Evolutionary conservation across 2,329 filamentous ascomycete species (phyloP), one percentile per base, ranked within the genome.

Genomic region (Diplocarpon rosae): DNA sequence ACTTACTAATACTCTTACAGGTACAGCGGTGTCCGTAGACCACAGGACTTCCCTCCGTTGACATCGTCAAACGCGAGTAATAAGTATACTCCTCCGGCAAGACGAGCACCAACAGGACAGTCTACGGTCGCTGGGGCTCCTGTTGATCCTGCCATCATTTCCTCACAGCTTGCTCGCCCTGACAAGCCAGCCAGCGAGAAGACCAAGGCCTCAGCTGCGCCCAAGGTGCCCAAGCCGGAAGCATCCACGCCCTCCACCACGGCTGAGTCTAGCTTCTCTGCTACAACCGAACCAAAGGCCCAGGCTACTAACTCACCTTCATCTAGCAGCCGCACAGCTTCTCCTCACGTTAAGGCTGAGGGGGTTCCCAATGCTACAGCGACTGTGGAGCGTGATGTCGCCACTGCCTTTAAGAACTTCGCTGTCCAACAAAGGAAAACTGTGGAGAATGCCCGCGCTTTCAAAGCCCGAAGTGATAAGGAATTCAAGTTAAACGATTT

Each of bases 401-500:
- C 79, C 16, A 73, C 71, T 42, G 72, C 75, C 1, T 84, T 83
- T 63, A 82, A 78, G 61, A 69, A 64, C 8, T 84, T 84, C 60
- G 78, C 78, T 15, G 70, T 64, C 17, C 69, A 70, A 47, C 70
- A 79, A 59, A 69, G 73, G 45, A 67, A 66, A 45, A 71, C 70
- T 47, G 71, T 71, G 5, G 75, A 80, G 56, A 75, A 78, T 56
- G 68, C 63, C 32, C 69, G 78, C 37, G 68, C 63, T 50, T 73
- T 65, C 54, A 81, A 80, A 61, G 71, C 72, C 9, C 78, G 73
- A 60, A 73, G 72, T 47, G 92, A 96, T 62, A 94, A 94, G 62
- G 87, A 89, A 54, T 80, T 92, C 52, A 95, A 94, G 65, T 65
- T 98, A 50, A 94, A 86, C 48, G 92, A 98, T 65, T 68, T 98